Conservation (phyloP, 805 yeast species). For the Nakazawaea sp. region DNA sequence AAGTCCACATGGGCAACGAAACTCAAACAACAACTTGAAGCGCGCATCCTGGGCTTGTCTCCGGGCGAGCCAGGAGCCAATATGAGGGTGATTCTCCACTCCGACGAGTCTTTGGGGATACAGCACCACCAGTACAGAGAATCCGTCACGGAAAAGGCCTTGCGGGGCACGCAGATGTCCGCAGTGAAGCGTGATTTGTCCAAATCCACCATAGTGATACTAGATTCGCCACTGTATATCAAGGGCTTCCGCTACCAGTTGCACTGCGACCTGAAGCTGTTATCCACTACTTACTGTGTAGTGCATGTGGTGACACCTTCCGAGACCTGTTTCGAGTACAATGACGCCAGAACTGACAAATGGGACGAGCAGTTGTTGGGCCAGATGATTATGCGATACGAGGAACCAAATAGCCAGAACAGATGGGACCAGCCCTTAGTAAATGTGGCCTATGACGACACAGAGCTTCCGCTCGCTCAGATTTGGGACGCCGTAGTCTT, state of each 20-base stretch:
- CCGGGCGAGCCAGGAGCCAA: slow-evolving; percentile 43
- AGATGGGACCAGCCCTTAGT: slow-evolving; percentile 95
- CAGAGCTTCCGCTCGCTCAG: slow-evolving; percentile 52
- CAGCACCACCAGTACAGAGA: slow-evolving; percentile 61
- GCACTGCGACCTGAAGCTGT: slow-evolving; percentile 86
- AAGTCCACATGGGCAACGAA: slow-evolving; percentile 68
- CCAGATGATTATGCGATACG: slow-evolving; percentile 77
- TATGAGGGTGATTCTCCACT: slow-evolving; percentile 58
- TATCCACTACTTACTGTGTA: slow-evolving; percentile 76
- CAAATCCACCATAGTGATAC: slow-evolving; percentile 63
- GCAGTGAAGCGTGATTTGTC: slow-evolving; percentile 82
- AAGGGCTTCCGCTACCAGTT: slow-evolving; percentile 94
- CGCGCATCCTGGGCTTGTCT: slow-evolving; percentile 31
- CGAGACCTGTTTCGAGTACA: slow-evolving; percentile 60
- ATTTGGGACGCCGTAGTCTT: slow-evolving; percentile 60
- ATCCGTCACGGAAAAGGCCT: slow-evolving; percentile 69
- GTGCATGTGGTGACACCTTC: slow-evolving; percentile 70
- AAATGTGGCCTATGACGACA: slow-evolving; percentile 54
- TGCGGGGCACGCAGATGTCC: slow-evolving; percentile 79
- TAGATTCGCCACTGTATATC: slow-evolving; percentile 84
- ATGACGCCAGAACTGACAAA: slow-evolving; percentile 28
- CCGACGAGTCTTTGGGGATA: slow-evolving; percentile 75
- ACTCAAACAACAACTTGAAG: slow-evolving; percentile 41
- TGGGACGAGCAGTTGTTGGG: slow-evolving; percentile 66
- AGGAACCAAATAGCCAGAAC: slow-evolving; percentile 81